Conservation (phyloP, 352 stramenopile species). For the Phytophthora nicotianae region DNA sequence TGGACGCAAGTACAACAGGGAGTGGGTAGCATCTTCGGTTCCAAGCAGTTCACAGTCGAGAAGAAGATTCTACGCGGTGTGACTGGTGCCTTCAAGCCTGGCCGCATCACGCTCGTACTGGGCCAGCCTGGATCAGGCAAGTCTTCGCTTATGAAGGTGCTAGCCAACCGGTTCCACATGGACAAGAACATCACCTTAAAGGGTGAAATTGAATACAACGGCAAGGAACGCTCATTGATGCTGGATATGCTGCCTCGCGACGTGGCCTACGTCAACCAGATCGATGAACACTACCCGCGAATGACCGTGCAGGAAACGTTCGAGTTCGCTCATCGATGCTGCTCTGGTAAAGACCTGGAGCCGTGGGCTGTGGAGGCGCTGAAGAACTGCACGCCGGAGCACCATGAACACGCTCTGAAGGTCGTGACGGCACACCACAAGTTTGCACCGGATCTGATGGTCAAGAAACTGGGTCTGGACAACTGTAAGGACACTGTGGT, state of each 20-base stretch:
- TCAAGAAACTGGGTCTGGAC: constrained; percentile 64
- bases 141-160: constrained; percentile 48
- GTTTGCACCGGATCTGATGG: constrained; percentile 31
- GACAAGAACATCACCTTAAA: constrained; percentile 45
- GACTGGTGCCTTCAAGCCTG: constrained; percentile 49
- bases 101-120: constrained; percentile 62
- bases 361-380: constrained; percentile 29
- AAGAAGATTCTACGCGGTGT: constrained; percentile 59
- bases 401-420: constrained; percentile 44
- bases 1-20: not conserved
- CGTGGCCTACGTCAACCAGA: constrained; percentile 58
- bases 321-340: constrained; percentile 56
- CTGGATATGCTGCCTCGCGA: constrained; percentile 40
- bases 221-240: constrained; percentile 36
- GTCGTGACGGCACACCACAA: constrained; percentile 39
- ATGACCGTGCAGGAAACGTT: constrained; percentile 64
- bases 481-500: constrained; percentile 62
- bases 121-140: constrained; percentile 33
- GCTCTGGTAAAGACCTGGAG: constrained; percentile 39
- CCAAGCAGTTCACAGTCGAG: constrained; percentile 31
- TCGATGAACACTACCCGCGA: constrained; percentile 15
- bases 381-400: constrained; percentile 31
- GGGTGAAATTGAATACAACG: constrained; percentile 56
- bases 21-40: too few species aligned
- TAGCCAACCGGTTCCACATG: constrained; percentile 58